These are phyloP conservation scores for Malus hybrid DNA, from an alignment of 331 rosid genomes.

Conservation along the genomic window DNA sequence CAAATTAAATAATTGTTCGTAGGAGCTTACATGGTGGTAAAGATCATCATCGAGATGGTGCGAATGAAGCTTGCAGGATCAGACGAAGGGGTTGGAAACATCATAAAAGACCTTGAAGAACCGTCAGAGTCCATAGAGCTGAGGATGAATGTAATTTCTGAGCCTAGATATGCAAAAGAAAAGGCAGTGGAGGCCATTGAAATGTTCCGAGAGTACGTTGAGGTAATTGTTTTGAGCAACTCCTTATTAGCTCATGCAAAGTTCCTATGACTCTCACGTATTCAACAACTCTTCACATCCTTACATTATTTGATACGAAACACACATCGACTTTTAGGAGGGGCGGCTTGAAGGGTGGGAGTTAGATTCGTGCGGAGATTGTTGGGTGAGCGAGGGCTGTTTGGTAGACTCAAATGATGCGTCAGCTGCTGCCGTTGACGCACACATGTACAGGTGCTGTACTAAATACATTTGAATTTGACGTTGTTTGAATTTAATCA, in stretches of 20 bases:
- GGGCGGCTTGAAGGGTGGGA: constrained; percentile 88
- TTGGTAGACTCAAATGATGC: constrained; percentile 63
- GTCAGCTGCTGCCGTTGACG: constrained; percentile 68
- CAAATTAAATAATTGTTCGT: background rate
- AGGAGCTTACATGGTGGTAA: constrained; percentile 95
- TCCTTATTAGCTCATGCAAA: too few species aligned
- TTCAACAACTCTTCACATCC: too few species aligned
- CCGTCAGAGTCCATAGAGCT: constrained; percentile 62
- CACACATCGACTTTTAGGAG: constrained; percentile 30
- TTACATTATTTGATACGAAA: too few species aligned
- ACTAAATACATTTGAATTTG: background rate
- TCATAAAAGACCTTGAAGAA: constrained; percentile 74
- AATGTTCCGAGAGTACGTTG: constrained; percentile 52
- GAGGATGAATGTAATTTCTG: constrained; percentile 60
- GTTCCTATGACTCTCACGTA: too few species aligned
- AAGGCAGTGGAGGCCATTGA: constrained; percentile 60
- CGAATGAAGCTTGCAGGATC: constrained; percentile 80
- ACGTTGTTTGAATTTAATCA: background rate
- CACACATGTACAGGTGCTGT: constrained; percentile 75
- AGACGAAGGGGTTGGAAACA: constrained; percentile 72
- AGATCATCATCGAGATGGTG: constrained; percentile 86
- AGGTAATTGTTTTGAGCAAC: constrained; percentile 32
- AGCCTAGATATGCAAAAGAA: constrained; percentile 64
- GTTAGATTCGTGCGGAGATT: constrained; percentile 77
- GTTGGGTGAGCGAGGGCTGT: constrained; percentile 98